These are phyloP conservation scores for Agapanthus africanus DNA, from an alignment of 106 monocot genomes.

Conservation along the genomic window DNA sequence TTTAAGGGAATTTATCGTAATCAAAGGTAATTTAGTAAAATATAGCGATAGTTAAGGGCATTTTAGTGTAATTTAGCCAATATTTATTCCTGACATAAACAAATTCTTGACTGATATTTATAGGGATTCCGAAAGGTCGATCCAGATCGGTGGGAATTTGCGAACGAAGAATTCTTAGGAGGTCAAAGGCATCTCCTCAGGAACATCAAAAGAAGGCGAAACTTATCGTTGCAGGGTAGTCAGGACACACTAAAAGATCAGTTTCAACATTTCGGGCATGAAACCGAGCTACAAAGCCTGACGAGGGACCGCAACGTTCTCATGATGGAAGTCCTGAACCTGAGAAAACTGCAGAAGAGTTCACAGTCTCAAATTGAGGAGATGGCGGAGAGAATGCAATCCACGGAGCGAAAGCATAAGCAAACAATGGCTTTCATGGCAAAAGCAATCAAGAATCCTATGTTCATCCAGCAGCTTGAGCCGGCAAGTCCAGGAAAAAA, in stretches of 20 bases:
- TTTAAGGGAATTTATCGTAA: too few species aligned
- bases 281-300: constrained; percentile 23
- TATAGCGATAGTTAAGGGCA: too few species aligned
- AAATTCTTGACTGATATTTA: neutral
- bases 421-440: constrained; percentile 42
- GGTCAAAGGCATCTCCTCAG: constrained; percentile 48
- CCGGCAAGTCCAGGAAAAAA: constrained; percentile 19
- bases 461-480: constrained; percentile 21
- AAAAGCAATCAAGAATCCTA: constrained; percentile 25
- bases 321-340: constrained; percentile 40
- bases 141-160: constrained; percentile 65
- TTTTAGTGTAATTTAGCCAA: too few species aligned
- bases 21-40: too few species aligned
- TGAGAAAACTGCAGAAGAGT: constrained; percentile 38
- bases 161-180: constrained; percentile 42
- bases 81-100: neutral
- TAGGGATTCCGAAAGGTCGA: constrained; percentile 79
- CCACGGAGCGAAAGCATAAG: constrained; percentile 32
- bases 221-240: neutral
- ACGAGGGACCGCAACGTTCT: constrained; percentile 27
- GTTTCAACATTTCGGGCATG: constrained; percentile 17
- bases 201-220: constrained; percentile 35
- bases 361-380: constrained; percentile 27
- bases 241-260: too few species aligned
- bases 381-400: constrained; percentile 38